Percentiles rank a stretch among this genome's conserved stretches.
Conservation (phyloP, 305 asterid genomes). For the Solanum hybrid region DNA sequence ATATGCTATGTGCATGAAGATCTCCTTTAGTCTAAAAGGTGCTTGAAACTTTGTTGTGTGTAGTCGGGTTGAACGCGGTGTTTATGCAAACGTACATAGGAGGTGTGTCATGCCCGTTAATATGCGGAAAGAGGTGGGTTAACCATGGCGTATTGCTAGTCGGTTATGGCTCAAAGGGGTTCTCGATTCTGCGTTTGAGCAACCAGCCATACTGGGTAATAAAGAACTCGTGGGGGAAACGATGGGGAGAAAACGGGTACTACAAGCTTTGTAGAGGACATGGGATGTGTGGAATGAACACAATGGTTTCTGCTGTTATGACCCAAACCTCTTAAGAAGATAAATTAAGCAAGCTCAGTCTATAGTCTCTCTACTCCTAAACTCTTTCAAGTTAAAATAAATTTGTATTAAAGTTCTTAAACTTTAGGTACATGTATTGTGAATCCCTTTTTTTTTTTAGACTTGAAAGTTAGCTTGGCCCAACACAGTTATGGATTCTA, state of each 20-base stretch:
- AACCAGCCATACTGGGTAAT: constrained; percentile 73
- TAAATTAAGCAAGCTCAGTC: neutral
- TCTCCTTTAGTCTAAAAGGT: neutral
- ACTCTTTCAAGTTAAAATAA: neutral
- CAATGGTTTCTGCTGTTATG: constrained; percentile 74
- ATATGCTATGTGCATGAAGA: neutral
- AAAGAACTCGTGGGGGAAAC: constrained; percentile 83
- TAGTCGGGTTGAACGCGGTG: constrained; percentile 66
- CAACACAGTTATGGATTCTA: neutral
- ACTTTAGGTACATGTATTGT: neutral
- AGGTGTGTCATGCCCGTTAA: constrained; percentile 77
- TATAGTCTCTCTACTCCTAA: neutral
- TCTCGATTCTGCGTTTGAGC: constrained; percentile 54
- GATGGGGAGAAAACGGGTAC: constrained; percentile 77
- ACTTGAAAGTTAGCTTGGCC: neutral
- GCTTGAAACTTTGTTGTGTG: neutral
- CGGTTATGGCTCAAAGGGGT: constrained; percentile 70
- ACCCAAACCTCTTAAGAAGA: constrained; percentile 19
- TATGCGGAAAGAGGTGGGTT: constrained; percentile 46
- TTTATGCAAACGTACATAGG: constrained; percentile 87
- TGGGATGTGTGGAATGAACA: constrained; percentile 74
- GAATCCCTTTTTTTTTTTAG: neutral
- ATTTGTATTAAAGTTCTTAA: neutral
- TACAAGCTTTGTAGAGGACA: constrained; percentile 59
- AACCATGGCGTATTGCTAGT: constrained; percentile 75